Evolutionary conservation across 179 eudicot species (phyloP).

Genomic region (Amaranthus tricolor): DNA sequence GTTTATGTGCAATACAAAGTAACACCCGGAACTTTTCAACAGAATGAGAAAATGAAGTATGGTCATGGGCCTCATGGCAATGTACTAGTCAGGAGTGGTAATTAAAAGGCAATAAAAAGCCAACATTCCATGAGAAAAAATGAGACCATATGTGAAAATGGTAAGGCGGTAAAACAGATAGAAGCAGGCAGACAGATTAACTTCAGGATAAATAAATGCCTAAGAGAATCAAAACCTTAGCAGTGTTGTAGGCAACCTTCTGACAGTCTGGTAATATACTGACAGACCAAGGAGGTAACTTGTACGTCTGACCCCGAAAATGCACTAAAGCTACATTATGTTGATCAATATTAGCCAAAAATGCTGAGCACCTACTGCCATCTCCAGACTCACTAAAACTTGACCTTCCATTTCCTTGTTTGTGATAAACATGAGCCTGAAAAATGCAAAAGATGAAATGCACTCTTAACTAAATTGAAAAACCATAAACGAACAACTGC

Average conservation of each 20-base stretch:
- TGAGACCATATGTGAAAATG: neutral
- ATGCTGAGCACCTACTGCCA: constrained; percentile 61
- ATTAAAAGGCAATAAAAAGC: too few species aligned
- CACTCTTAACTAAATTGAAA: neutral
- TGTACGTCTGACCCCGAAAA: constrained; percentile 57
- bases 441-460: constrained; percentile 14
- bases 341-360: constrained; percentile 93
- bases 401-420: constrained; percentile 24
- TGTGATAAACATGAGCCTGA: constrained; percentile 71
- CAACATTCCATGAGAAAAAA: neutral
- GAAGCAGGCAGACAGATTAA: constrained; percentile 5
- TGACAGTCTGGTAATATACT: constrained; percentile 65
- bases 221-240: constrained; percentile 56
- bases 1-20: constrained; percentile 6
- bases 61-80: neutral
- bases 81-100: neutral
- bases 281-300: constrained; percentile 96
- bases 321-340: constrained; percentile 54
- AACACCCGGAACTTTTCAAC: neutral
- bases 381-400: constrained; percentile 21
- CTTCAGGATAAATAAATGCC: constrained; percentile 1
- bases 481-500: neutral
- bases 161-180: neutral
- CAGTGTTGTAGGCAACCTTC: constrained; percentile 73
- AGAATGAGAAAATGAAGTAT: neutral